Percentiles rank a stretch among this genome's conserved stretches.
phyloP scores from a whole-genome alignment of 495 filamentous ascomycete species.

The Annulohypoxylon stygium region DNA sequence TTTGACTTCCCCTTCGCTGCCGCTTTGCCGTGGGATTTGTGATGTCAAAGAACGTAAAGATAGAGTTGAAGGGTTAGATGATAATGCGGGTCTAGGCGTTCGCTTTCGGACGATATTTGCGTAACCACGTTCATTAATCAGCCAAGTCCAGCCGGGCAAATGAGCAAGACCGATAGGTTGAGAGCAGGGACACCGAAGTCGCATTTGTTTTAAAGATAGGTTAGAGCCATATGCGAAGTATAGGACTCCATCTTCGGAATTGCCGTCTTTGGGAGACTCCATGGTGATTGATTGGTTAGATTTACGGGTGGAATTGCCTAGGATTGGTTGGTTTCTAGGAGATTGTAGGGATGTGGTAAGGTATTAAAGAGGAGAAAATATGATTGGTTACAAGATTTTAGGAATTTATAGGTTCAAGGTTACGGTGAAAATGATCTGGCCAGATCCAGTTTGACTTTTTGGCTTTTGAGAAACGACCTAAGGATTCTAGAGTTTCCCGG shows the following conservation, averaged over 20 bases:
- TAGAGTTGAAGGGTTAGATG: not conserved
- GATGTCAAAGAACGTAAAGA: not conserved
- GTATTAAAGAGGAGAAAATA: not conserved
- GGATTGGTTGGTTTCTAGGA: conserved; percentile 1
- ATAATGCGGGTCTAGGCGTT: not conserved
- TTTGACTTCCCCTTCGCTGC: not conserved
- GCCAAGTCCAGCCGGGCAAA: conserved; percentile 57
- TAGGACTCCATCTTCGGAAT: not conserved
- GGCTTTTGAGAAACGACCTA: not conserved
- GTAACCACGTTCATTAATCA: conserved; percentile 60
- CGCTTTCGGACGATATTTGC: conserved; percentile 55
- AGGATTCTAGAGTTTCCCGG: not conserved
- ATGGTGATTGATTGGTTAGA: conserved; percentile 16
- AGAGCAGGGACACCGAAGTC: conserved; percentile 54
- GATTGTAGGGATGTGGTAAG: not conserved
- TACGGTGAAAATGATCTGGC: not conserved
- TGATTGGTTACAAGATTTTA: not conserved
- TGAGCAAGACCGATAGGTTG: conserved; percentile 53
- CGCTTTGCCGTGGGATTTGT: not conserved
- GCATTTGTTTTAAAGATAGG: conserved; percentile 58
- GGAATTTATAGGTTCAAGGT: not conserved
- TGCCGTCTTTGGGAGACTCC: not conserved
- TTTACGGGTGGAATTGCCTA: not conserved
- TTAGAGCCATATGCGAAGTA: conserved; percentile 62
- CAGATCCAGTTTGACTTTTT: not conserved